A percentile compares a stretch with the other conserved stretches of the same genome.
Conservation (phyloP, 2,329 filamentous ascomycete genomes). For the Rugonectria rugulosa region DNA sequence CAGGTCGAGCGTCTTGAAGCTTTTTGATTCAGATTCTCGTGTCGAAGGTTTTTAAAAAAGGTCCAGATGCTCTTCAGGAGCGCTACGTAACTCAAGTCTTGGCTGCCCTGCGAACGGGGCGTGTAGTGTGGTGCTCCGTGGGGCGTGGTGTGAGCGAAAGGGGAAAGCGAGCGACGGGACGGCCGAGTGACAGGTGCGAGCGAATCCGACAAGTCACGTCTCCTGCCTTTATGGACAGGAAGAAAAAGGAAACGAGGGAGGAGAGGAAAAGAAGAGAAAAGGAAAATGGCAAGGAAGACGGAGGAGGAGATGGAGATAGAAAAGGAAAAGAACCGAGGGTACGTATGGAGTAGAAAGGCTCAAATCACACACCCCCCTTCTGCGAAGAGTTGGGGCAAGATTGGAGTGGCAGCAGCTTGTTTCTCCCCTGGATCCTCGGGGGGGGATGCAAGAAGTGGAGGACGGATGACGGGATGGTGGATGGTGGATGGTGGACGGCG, state of each 20-base stretch:
- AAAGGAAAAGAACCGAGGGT: constrained; percentile 12
- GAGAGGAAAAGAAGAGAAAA: constrained; percentile 7
- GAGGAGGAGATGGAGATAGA: constrained; percentile 1
- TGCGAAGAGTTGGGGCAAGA: constrained; percentile 35
- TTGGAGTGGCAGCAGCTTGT: constrained; percentile 21
- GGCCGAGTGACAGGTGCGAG: constrained; percentile 14
- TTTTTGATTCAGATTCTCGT: too few species aligned
- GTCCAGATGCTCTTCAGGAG: constrained; percentile 1
- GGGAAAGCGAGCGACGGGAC: constrained; percentile 24
- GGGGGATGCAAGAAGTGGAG: constrained; percentile 27
- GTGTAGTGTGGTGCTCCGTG: constrained; percentile 4
- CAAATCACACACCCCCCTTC: constrained; percentile 17
- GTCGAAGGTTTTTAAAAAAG: too few species aligned
- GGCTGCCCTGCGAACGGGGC: constrained; percentile 17
- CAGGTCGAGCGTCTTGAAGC: too few species aligned
- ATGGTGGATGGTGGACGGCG: constrained; percentile 21
- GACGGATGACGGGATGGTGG: constrained; percentile 30
- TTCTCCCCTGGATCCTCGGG: constrained; percentile 25
- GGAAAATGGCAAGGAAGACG: neutral
- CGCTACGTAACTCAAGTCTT: neutral
- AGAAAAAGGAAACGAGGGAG: constrained; percentile 2
- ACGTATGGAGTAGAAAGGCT: too few species aligned
- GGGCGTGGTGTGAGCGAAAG: neutral
- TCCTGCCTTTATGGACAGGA: constrained; percentile 9
- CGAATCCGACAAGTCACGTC: constrained; percentile 17